Percentiles rank a stretch among this genome's conserved stretches.
Evolutionary conservation across 139 green algal species (phyloP).

Genomic region (Haematococcus sp.): DNA sequence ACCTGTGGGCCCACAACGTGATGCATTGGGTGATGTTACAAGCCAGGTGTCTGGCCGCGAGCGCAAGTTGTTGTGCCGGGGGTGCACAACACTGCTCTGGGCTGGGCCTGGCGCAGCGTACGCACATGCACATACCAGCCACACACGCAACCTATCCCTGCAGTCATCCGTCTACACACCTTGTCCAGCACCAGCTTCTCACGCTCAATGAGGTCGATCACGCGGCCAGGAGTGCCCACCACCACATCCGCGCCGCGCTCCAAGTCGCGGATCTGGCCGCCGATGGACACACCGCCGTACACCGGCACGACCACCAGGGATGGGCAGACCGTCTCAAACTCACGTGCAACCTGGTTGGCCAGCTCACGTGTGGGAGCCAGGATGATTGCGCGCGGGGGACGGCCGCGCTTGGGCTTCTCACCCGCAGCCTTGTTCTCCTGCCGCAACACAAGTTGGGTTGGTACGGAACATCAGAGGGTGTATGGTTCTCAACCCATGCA

Average conservation of each 20-base stretch:
- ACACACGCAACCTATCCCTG: too few relatives aligned
- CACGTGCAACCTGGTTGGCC: constrained; percentile 96
- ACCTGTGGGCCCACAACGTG: too few relatives aligned
- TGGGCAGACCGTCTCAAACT: constrained; percentile 80
- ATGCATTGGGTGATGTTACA: too few relatives aligned
- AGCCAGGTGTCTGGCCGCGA: background rate
- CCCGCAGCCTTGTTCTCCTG: constrained; percentile 12
- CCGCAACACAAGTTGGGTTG: too few relatives aligned
- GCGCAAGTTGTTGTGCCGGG: background rate
- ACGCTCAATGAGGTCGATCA: constrained; percentile 95
- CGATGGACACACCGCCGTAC: constrained; percentile 89
- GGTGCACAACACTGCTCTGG: background rate
- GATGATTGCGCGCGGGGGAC: constrained; percentile 79
- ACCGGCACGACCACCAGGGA: constrained; percentile 62
- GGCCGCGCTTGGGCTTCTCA: constrained; percentile 15
- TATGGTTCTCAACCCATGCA: too few relatives aligned
- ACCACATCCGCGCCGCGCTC: constrained; percentile 86
- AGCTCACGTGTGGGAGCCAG: constrained; percentile 96
- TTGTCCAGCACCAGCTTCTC: constrained; percentile 66
- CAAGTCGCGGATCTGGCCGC: constrained; percentile 58
- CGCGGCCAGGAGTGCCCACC: constrained; percentile 93
- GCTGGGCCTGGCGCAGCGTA: background rate
- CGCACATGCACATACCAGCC: too few relatives aligned
- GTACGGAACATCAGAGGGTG: too few relatives aligned
- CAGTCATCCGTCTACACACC: too few relatives aligned